Evolutionary conservation across 352 stramenopile genomes (phyloP).

Genomic region (Phytopythium oedochilum): DNA sequence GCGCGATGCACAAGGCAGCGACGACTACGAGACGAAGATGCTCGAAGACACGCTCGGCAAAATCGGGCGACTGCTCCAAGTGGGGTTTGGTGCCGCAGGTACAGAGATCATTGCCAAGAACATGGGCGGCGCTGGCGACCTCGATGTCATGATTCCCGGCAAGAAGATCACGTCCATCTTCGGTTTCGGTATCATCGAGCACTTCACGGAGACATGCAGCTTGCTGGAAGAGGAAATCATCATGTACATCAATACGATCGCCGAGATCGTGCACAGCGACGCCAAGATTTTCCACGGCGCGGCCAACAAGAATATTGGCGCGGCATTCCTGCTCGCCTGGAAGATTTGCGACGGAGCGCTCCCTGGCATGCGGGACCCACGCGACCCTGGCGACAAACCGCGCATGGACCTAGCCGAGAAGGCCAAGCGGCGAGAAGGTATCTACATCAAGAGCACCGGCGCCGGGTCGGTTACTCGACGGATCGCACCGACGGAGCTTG

Average conservation of each 20-base stretch:
- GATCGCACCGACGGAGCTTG: slow-evolving; percentile 74
- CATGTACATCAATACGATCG: slow-evolving; percentile 98
- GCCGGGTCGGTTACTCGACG: slow-evolving; percentile 31
- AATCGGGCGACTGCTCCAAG: slow-evolving; percentile 93
- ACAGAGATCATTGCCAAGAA: slow-evolving; percentile 98
- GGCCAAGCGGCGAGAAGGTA: slow-evolving; percentile 47
- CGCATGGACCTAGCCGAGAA: slow-evolving; percentile 68
- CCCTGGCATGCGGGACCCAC: slow-evolving; percentile 78
- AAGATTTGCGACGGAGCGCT: slow-evolving; percentile 92
- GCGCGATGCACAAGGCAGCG: slow-evolving; percentile 49
- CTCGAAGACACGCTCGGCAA: slow-evolving; percentile 94
- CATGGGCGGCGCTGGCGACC: slow-evolving; percentile 87
- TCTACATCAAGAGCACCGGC: slow-evolving; percentile 60
- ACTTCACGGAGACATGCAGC: slow-evolving; percentile 93
- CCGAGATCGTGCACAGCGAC: slow-evolving; percentile 94
- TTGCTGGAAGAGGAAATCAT: slow-evolving; percentile 94
- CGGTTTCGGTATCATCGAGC: slow-evolving; percentile 95
- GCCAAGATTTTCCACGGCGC: slow-evolving; percentile 92
- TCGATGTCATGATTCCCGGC: slow-evolving; percentile 97
- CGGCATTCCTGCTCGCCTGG: slow-evolving; percentile 94
- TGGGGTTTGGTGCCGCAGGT: slow-evolving; percentile 97
- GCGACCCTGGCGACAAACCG: slow-evolving; percentile 67
- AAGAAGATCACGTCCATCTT: slow-evolving; percentile 97
- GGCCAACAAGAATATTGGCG: slow-evolving; percentile 97
- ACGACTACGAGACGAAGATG: slow-evolving; percentile 96